These are phyloP conservation scores for Talaromyces amestolkiae DNA, from an alignment of 2,329 filamentous ascomycete species.

Conservation along the genomic window DNA sequence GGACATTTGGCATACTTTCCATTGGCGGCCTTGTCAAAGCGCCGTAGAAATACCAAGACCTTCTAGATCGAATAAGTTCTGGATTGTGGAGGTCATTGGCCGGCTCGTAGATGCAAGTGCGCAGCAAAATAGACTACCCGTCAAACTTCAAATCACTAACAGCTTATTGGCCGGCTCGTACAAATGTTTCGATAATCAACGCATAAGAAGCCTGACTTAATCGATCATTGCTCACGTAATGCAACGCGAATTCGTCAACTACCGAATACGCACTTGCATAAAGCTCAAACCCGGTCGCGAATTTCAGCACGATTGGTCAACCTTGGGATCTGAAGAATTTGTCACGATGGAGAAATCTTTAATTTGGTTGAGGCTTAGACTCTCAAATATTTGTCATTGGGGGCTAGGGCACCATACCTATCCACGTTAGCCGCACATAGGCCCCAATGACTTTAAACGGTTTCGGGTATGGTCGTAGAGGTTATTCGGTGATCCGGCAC, in stretches of 20 bases:
- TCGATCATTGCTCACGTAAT: not conserved
- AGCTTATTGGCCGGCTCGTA: not conserved
- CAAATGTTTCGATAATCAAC: not conserved
- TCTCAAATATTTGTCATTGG: slow-evolving; percentile 12
- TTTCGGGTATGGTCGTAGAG: not conserved
- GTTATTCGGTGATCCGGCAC: not conserved
- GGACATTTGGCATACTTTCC: not conserved
- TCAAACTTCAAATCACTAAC: not conserved
- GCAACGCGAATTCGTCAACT: slow-evolving; percentile 7
- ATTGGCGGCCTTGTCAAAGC: not conserved
- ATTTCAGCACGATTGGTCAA: not conserved
- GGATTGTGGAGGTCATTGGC: not conserved
- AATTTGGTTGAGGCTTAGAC: not conserved
- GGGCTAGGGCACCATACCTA: not conserved
- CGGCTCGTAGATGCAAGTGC: not conserved
- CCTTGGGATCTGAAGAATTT: not conserved
- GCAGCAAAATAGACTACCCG: not conserved
- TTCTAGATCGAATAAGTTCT: not conserved
- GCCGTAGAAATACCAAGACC: not conserved
- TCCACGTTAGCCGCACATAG: not conserved
- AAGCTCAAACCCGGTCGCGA: not conserved
- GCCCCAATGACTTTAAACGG: not conserved
- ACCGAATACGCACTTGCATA: slow-evolving; percentile 15
- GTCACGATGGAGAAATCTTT: not conserved
- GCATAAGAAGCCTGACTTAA: not conserved